phyloP scores from a whole-genome alignment of 805 yeast genomes.

The Spathaspora sp. region DNA sequence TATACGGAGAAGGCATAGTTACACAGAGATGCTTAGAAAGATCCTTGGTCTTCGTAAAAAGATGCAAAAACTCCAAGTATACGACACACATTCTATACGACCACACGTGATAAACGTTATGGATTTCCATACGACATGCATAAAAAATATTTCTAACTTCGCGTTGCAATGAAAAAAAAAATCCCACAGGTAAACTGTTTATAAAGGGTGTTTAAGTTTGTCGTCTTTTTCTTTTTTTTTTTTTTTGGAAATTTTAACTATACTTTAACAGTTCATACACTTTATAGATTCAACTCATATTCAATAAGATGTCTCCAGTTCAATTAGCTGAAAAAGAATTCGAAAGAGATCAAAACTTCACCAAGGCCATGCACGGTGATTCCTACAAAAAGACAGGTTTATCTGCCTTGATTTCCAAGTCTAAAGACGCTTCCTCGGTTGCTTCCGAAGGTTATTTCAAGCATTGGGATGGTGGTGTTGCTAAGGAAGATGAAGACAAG shows the following conservation, averaged over 20 bases:
- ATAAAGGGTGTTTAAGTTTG: not conserved
- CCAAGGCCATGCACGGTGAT: slow-evolving; percentile 84
- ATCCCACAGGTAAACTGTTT: not conserved
- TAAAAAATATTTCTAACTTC: not conserved
- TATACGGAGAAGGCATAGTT: not conserved
- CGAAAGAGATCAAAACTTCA: slow-evolving; percentile 64
- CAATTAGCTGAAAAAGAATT: slow-evolving; percentile 47
- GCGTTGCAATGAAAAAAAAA: not conserved
- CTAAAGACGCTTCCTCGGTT: slow-evolving; percentile 69
- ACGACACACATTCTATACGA: not conserved
- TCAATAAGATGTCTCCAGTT: slow-evolving; percentile 6
- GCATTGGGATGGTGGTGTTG: slow-evolving; percentile 94
- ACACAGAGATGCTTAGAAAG: not conserved
- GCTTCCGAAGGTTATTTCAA: slow-evolving; percentile 90
- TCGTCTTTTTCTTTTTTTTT: not conserved
- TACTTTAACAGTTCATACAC: not conserved
- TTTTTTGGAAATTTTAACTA: not conserved
- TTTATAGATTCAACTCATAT: slow-evolving; percentile 6
- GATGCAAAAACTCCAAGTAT: not conserved
- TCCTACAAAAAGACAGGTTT: slow-evolving; percentile 67
- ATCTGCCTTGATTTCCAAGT: slow-evolving; percentile 71
- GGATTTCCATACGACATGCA: not conserved
- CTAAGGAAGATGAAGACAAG: slow-evolving; percentile 62
- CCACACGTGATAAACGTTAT: not conserved
- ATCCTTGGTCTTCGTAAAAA: not conserved